Base-by-base conservation (phyloP, 2,329 filamentous ascomycete genomes). In the Simplicillium sp. region DNA sequence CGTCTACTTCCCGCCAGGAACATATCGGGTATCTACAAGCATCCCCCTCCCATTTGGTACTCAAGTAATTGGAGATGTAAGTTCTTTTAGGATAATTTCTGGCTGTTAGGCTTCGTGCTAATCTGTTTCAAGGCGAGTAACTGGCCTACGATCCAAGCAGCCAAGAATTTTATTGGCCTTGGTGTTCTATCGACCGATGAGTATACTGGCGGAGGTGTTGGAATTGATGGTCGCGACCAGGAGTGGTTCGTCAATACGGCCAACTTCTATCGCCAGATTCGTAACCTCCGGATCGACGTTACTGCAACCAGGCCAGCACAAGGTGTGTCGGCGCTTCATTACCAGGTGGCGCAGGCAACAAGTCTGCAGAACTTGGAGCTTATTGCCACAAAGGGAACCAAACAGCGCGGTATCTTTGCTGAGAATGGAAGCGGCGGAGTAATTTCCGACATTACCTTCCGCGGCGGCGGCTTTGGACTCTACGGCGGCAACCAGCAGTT, bases 401-500 rank as follows among this genome's bases (percentile, higher is more conserved):
- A 12, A 2, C 38, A 47, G 32, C 34, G n/a, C 12, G 43, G 43
- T 13, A 41, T 45, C 3, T 47, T 36, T 29, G 45, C 43, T 8
- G 49, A 52, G 29, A 52, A 50, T 20, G 60, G 61, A 18, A 57
- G 54, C 31, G 61, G 61, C 28, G 58, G 59, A 9, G 60, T 58
- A 42, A 56, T 62, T 47, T 59, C 79, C 37, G 79, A 84, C 52
- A 71, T 85, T 58, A 75, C 74, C 4, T 77, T 77, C 58, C 70
- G 68, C 49, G 73, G 75, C 42, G 74, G 76, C 47, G 68, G 67
- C 7, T 61, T 65, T 12, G 79, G 79, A 3, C 9, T 37, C 16
- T 29, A 46, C 11, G 41, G 20, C 28, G 77, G 75, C 17, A 78
- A 73, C 54, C 75, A 80, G 54, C 81, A 86, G 55, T 85, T 83